phyloP scores from a whole-genome alignment of 306 rosid genomes.

The Acacia acuminata region DNA sequence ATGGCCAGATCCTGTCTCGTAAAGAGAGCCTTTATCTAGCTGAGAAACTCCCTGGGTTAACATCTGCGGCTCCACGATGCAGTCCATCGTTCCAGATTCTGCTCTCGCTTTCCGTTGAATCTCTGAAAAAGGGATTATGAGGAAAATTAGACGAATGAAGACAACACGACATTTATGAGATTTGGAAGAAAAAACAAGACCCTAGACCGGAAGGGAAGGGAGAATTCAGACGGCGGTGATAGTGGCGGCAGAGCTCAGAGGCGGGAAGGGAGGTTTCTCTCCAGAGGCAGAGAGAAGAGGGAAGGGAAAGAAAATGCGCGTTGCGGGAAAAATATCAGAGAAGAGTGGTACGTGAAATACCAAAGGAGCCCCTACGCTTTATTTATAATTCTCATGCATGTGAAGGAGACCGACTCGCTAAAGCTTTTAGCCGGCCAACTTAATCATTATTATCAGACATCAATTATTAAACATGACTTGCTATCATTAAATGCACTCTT shows the following conservation, averaged over 20 bases:
- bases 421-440: background rate
- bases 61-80: slow-evolving; percentile 12
- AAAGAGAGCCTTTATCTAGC: background rate
- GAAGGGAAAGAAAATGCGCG: no score
- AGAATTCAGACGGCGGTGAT: background rate
- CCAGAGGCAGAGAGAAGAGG: background rate
- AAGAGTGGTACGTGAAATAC: background rate
- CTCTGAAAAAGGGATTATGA: background rate
- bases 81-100: background rate
- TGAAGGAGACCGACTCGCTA: background rate
- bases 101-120: background rate
- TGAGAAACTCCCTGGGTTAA: background rate
- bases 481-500: background rate
- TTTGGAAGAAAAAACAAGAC: background rate
- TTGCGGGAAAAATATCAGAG: background rate
- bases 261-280: background rate
- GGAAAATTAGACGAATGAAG: background rate
- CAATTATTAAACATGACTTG: background rate
- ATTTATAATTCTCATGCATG: background rate
- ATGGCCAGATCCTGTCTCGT: slow-evolving; percentile 6
- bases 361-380: background rate
- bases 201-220: background rate
- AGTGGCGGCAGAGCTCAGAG: background rate
- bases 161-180: background rate
- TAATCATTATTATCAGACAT: background rate